Percentiles rank a stretch among this genome's conserved stretches.
phyloP scores from a whole-genome alignment of 2,329 filamentous ascomycete genomes.

The Dactylellina drechsleri region DNA sequence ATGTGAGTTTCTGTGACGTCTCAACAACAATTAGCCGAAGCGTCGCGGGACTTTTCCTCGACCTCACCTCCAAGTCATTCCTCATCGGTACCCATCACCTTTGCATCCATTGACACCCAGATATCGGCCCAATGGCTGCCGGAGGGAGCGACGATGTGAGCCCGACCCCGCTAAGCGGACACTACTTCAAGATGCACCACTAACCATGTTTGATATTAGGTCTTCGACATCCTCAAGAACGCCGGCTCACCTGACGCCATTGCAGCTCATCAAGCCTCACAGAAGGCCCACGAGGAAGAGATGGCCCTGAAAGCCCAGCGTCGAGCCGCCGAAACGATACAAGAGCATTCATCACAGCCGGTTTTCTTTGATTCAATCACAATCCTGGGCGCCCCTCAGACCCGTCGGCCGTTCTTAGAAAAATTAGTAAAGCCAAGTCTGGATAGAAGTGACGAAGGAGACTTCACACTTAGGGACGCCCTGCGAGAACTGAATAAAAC shows the following conservation, averaged over 20 bases:
- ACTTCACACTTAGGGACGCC: constrained; percentile 82
- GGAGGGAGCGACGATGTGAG: constrained; percentile 64
- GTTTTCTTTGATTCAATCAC: constrained; percentile 87
- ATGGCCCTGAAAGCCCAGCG: constrained; percentile 72
- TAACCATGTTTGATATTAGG: constrained; percentile 61
- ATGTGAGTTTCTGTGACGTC: constrained; percentile 38
- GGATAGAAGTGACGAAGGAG: constrained; percentile 71
- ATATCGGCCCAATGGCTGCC: constrained; percentile 51
- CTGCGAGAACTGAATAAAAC: constrained; percentile 76
- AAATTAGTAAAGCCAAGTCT: constrained; percentile 82
- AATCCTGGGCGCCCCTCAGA: constrained; percentile 82
- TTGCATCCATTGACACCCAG: constrained; percentile 44
- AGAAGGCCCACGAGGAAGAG: constrained; percentile 69
- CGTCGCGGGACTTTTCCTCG: constrained; percentile 50
- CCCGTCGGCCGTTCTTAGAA: constrained; percentile 84
- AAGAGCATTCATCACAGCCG: constrained; percentile 84
- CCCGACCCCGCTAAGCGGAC: constrained; percentile 59
- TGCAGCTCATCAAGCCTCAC: constrained; percentile 70
- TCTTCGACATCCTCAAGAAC: constrained; percentile 71
- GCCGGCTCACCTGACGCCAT: constrained; percentile 70
- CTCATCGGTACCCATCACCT: constrained; percentile 34
- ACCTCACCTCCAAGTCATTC: constrained; percentile 38
- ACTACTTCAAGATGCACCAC: constrained; percentile 47
- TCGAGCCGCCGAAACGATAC: constrained; percentile 73
- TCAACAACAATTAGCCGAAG: constrained; percentile 51